phyloP scores from a whole-genome alignment of 345 rosid species.

The Syzygium aqueum region DNA sequence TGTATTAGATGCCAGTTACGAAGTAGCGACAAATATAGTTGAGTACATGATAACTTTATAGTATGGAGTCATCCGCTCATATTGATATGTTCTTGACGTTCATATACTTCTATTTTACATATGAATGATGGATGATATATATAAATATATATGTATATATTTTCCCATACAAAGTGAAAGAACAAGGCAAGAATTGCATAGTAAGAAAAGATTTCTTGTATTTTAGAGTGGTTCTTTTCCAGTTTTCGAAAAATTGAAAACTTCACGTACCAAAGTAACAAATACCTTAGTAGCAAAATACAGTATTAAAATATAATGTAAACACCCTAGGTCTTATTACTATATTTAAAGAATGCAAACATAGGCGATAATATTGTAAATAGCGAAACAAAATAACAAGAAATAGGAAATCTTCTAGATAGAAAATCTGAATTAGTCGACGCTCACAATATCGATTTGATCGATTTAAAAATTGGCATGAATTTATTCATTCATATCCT shows the following conservation, averaged over 20 bases:
- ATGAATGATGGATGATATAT: neutral
- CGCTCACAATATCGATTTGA: neutral
- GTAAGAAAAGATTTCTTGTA: neutral
- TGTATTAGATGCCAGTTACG: neutral
- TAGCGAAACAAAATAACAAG: neutral
- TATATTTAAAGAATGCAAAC: neutral
- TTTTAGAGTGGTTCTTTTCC: neutral
- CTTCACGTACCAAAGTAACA: neutral
- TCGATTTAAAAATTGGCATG: neutral
- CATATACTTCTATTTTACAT: neutral
- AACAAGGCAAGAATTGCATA: neutral
- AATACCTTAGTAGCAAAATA: neutral
- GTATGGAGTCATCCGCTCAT: too few relatives aligned
- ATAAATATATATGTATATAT: too few relatives aligned
- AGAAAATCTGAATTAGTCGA: neutral
- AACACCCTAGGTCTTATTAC: neutral
- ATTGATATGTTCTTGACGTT: neutral
- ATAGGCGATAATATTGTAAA: neutral
- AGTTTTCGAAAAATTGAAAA: neutral
- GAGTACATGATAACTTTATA: neutral
- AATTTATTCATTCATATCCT: neutral
- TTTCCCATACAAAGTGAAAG: neutral
- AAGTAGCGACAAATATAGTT: neutral
- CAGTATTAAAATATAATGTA: neutral
- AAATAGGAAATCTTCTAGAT: neutral